phyloP scores from a whole-genome alignment of 352 stramenopile genomes.

The Globisporangium paroecandrum region DNA sequence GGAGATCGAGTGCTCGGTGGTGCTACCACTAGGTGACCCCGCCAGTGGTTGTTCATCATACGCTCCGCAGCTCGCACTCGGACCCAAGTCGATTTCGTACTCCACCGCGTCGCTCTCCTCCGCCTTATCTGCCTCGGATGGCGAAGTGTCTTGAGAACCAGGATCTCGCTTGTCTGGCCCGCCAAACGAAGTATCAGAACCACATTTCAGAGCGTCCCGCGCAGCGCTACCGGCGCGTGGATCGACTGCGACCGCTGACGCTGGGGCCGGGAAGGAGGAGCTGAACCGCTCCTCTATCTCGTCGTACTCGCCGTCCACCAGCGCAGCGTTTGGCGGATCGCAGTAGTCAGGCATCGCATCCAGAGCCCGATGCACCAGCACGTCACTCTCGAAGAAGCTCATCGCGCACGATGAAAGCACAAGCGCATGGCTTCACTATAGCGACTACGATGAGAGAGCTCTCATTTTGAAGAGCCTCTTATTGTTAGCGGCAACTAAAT shows the following conservation, averaged over 20 bases:
- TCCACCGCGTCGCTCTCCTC: background rate
- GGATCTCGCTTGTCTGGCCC: background rate
- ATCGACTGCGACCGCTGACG: too few relatives aligned
- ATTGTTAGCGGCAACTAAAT: too few relatives aligned
- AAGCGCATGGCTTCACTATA: too few relatives aligned
- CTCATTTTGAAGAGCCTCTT: too few relatives aligned
- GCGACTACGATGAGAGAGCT: too few relatives aligned
- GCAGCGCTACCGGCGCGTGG: too few relatives aligned
- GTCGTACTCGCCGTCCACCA: background rate
- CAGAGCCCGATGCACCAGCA: background rate
- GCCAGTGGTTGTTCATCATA: background rate
- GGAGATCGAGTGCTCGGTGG: background rate
- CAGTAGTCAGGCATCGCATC: background rate
- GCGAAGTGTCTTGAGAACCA: background rate
- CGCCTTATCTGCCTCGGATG: too few relatives aligned
- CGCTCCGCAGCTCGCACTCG: background rate
- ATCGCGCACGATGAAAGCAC: background rate
- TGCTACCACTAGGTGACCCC: background rate
- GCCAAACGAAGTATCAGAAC: background rate
- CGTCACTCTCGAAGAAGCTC: background rate
- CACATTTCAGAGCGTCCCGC: background rate
- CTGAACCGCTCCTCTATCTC: slow-evolving; percentile 1
- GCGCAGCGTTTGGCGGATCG: background rate
- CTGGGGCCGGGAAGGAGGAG: background rate
- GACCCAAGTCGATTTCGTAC: background rate